Percentiles rank a stretch among this genome's conserved stretches.
Evolutionary conservation across 1,284 basidiomycete species (phyloP).

Genomic region (Rhodotorula sp.): DNA sequence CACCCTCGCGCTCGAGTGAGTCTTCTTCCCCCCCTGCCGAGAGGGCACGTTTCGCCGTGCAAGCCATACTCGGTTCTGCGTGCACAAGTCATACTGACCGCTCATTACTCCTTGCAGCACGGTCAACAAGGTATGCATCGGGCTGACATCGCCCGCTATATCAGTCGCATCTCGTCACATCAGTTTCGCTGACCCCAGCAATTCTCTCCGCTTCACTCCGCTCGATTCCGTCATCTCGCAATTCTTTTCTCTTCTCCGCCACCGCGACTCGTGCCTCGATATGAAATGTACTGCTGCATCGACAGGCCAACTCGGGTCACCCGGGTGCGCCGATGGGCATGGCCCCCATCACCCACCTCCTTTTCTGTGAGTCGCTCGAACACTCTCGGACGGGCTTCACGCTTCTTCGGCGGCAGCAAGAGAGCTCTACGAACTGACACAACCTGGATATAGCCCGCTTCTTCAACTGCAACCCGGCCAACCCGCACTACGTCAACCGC

Average conservation of each 20-base stretch:
- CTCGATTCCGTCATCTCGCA: not conserved
- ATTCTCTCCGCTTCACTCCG: not conserved
- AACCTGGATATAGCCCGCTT: slow-evolving; percentile 25
- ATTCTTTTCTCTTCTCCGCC: too few relatives aligned
- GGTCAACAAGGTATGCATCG: slow-evolving; percentile 40
- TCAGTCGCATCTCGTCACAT: not conserved
- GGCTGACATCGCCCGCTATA: not conserved
- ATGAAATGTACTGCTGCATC: not conserved
- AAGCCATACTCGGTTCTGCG: too few relatives aligned
- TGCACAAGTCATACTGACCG: not conserved
- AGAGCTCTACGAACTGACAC: not conserved
- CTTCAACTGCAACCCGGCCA: slow-evolving; percentile 69
- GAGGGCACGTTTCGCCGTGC: slow-evolving; percentile 48
- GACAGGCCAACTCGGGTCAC: slow-evolving; percentile 86
- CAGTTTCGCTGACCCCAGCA: slow-evolving; percentile 1
- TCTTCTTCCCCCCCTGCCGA: slow-evolving; percentile 41
- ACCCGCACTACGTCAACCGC: slow-evolving; percentile 87
- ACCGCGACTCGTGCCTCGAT: not conserved
- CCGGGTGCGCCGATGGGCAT: slow-evolving; percentile 82
- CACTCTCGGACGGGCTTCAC: slow-evolving; percentile 53
- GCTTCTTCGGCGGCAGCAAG: slow-evolving; percentile 46
- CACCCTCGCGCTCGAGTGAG: slow-evolving; percentile 63
- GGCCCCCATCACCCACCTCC: slow-evolving; percentile 74
- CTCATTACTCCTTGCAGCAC: slow-evolving; percentile 17
- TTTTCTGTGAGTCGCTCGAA: slow-evolving; percentile 53